These are phyloP conservation scores for Actinidia polygama DNA, from an alignment of 179 eudicot species.

Conservation along the genomic window DNA sequence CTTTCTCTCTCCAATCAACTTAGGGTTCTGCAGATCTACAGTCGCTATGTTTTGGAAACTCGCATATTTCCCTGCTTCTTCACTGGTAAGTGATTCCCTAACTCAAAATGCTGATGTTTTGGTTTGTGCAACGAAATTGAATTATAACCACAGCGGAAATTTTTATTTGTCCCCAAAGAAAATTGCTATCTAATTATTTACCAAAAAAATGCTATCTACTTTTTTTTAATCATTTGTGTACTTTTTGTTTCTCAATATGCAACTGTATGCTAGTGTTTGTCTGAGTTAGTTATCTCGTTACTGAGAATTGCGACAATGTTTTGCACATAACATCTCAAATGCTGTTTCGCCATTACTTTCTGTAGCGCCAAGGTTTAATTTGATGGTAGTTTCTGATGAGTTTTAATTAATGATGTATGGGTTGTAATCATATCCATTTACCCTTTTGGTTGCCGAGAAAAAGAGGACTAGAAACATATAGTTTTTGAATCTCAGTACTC, in stretches of 20 bases:
- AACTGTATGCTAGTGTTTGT: too few species aligned
- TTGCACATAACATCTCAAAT: neutral
- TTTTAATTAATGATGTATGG: neutral
- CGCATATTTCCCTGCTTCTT: slow-evolving; percentile 63
- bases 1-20: slow-evolving; percentile 7
- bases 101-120: neutral
- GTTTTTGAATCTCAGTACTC: neutral
- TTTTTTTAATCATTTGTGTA: neutral
- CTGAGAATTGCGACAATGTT: too few species aligned
- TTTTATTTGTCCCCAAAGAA: neutral
- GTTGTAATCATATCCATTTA: neutral
- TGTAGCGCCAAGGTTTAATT: neutral
- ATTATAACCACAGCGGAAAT: neutral
- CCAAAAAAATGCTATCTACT: neutral
- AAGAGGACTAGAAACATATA: neutral
- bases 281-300: too few species aligned
- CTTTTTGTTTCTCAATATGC: neutral
- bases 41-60: slow-evolving; percentile 73
- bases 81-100: slow-evolving; percentile 58
- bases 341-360: neutral
- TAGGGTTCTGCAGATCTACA: slow-evolving; percentile 17
- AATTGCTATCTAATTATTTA: neutral
- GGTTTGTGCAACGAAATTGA: slow-evolving; percentile 5
- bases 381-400: neutral
- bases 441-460: neutral